Evolutionary conservation across 75 land plant species (phyloP).

Genomic region (Cryptomeria japonica): DNA sequence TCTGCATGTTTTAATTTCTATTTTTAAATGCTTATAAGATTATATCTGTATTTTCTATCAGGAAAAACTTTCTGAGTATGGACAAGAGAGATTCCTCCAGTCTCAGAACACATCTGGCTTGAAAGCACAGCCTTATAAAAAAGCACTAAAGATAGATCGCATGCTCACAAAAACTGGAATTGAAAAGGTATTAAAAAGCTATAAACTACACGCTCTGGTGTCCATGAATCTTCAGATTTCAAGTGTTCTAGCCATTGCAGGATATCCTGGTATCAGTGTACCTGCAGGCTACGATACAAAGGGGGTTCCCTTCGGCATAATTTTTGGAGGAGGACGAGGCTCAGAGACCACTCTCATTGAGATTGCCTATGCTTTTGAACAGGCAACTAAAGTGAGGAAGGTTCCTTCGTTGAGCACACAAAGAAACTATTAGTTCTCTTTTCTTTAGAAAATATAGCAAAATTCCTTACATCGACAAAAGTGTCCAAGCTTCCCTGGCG

Average conservation of each 20-base stretch:
- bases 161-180: slow-evolving; percentile 30
- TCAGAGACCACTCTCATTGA: slow-evolving; percentile 46
- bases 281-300: slow-evolving; percentile 20
- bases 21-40: background rate
- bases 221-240: slow-evolving; percentile 10
- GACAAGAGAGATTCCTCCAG: slow-evolving; percentile 36
- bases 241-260: slow-evolving; percentile 45
- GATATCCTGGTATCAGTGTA: slow-evolving; percentile 29
- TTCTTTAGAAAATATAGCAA: too few species aligned
- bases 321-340: slow-evolving; percentile 26
- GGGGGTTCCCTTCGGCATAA: slow-evolving; percentile 41
- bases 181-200: slow-evolving; percentile 31
- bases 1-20: background rate
- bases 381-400: slow-evolving; percentile 50
- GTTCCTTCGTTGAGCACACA: slow-evolving; percentile 23
- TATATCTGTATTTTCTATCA: background rate
- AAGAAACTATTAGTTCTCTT: background rate
- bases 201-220: slow-evolving; percentile 53
- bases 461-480: too few species aligned
- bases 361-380: slow-evolving; percentile 70
- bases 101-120: slow-evolving; percentile 36
- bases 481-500: too few species aligned
- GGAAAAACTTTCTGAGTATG: slow-evolving; percentile 41
- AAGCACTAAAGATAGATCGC: slow-evolving; percentile 18
- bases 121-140: slow-evolving; percentile 18